Conservation (phyloP, 768 basidiomycete genomes). For the Leccinum fibrillosum region DNA sequence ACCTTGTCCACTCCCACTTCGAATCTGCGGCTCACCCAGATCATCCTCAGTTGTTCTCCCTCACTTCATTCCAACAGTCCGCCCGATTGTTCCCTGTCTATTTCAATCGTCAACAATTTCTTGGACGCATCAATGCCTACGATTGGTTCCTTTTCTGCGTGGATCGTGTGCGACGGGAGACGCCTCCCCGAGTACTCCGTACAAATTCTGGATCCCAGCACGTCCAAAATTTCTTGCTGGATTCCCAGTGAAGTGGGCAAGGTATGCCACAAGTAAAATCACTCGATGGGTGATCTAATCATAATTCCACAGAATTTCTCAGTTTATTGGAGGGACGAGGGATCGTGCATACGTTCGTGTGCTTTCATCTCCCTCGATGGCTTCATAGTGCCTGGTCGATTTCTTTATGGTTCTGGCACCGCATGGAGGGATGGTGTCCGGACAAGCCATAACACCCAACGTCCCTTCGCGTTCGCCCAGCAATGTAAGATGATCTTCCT, state of each 20-base stretch:
- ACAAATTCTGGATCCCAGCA: slow-evolving; percentile 39
- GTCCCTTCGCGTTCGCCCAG: slow-evolving; percentile 55
- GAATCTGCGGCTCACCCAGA: neutral
- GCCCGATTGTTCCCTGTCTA: neutral
- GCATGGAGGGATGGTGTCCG: slow-evolving; percentile 53
- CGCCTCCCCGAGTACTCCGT: slow-evolving; percentile 55
- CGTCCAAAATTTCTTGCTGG: slow-evolving; percentile 60
- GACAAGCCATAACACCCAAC: slow-evolving; percentile 46
- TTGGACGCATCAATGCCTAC: slow-evolving; percentile 32
- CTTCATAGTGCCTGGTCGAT: slow-evolving; percentile 57
- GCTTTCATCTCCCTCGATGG: slow-evolving; percentile 66
- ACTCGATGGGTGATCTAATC: slow-evolving; percentile 1
- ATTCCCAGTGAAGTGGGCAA: slow-evolving; percentile 60
- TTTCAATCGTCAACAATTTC: neutral
- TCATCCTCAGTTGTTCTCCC: neutral
- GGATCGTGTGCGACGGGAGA: slow-evolving; percentile 54
- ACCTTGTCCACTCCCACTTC: neutral
- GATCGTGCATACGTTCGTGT: slow-evolving; percentile 50
- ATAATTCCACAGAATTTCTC: slow-evolving; percentile 44
- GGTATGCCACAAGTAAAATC: slow-evolving; percentile 30
- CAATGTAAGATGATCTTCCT: slow-evolving; percentile 29
- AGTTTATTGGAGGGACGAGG: slow-evolving; percentile 65
- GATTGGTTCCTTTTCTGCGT: slow-evolving; percentile 64
- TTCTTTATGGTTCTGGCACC: slow-evolving; percentile 55
- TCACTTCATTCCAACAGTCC: neutral